Percentiles rank a stretch among this genome's conserved stretches.
phyloP scores from a whole-genome alignment of 1,139 yeast species.

The Yamadazyma diospyri region DNA sequence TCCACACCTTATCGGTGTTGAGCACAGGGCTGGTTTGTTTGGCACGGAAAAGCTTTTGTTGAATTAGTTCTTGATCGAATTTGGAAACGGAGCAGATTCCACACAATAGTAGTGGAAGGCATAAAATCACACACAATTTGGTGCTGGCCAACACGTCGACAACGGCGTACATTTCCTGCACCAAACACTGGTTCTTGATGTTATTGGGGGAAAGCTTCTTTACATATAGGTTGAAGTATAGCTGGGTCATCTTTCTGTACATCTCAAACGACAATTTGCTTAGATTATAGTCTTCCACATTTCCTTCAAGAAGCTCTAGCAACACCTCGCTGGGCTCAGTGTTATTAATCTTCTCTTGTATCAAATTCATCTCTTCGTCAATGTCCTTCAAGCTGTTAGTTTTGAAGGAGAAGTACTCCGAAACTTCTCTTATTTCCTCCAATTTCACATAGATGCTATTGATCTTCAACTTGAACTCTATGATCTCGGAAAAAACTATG shows the following conservation, averaged over 20 bases:
- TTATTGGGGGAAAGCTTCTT: constrained; percentile 8
- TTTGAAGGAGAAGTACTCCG: constrained; percentile 4
- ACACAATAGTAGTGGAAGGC: constrained; percentile 21
- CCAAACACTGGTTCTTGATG: constrained; percentile 8
- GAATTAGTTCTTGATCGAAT: constrained; percentile 14
- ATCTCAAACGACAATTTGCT: constrained; percentile 7
- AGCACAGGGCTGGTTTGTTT: constrained; percentile 19
- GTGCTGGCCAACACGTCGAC: constrained; percentile 9
- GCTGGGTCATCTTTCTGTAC: constrained; percentile 5
- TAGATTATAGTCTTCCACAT: constrained; percentile 4
- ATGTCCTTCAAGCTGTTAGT: constrained; percentile 5
- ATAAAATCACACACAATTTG: constrained; percentile 10
- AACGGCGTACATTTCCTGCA: constrained; percentile 7
- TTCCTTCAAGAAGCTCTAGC: constrained; percentile 6
- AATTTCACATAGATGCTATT: constrained; percentile 7
- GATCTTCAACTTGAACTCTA: constrained; percentile 16
- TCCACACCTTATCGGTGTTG: constrained; percentile 19
- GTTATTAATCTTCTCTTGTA: constrained; percentile 5
- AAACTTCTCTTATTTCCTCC: constrained; percentile 3
- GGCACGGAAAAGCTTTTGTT: constrained; percentile 9
- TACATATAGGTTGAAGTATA: constrained; percentile 12
- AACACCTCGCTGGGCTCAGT: constrained; percentile 10
- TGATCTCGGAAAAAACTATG: constrained; percentile 17
- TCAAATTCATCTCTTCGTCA: constrained; percentile 7
- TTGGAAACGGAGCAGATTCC: constrained; percentile 24